Base-by-base conservation (phyloP, 1,284 basidiomycete genomes). In the Ganoderma resinaceum region DNA sequence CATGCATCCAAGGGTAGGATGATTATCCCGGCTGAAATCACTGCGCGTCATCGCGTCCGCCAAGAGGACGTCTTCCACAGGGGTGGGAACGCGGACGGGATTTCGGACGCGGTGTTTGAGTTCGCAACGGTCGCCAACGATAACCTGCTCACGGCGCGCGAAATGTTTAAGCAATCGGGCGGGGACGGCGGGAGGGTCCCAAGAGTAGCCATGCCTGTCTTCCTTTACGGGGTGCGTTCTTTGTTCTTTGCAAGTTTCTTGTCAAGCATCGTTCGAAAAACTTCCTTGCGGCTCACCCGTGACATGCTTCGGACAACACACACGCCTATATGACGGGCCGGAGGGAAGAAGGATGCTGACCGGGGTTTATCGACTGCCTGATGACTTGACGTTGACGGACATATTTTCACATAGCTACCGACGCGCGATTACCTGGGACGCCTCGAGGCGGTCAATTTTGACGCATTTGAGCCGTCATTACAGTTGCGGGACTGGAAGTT, bases 51-150 rank as follows among this genome's bases (percentile, higher is more conserved):
- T 76, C 86, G 89, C 9, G 91, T 98, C 14, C 89, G 87, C 59
- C 95, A 97, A 78, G 95, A 98, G 78, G 92, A 96, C 35, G 91
- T 98, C 12, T 92, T 96, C 78, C 85, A 93, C 40, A 84, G 85
- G 53, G 92, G 94, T 1, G 84, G 86, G 11, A 79, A 84, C 23
- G 93, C 93, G 57, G 78, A 84, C 59, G 90, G 88, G 8, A 82
- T 92, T 37, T 87, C 88, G 49, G 88, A 93, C 68, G 95, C 95
- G 0, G 91, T 95, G 42, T 98, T 91, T 78, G 93, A 96, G 76
- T 91, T 97, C 78, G 96, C 96, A 20, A 95, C 93, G 12, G 81
- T 94, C 23, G 96, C 95, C 49, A 96, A 97, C 82, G 95, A 97
- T 81, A 93, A 98, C 80, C 80, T 98, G 71, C 85, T 92, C 73